Evolutionary conservation across 2,329 filamentous ascomycete species (phyloP).

Genomic region (Aphanocladium album): DNA sequence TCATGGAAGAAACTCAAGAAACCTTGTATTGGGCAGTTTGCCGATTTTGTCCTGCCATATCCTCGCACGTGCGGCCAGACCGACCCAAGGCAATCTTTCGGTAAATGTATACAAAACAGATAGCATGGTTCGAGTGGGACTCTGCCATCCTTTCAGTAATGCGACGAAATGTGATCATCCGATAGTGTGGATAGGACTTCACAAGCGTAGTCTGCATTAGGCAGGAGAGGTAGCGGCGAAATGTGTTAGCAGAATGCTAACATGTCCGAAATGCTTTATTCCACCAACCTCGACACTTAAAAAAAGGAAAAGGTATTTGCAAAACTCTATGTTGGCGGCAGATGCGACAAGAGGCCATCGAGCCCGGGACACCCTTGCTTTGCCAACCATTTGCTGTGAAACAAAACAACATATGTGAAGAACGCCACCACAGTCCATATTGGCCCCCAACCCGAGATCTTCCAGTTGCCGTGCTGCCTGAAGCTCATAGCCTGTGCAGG

Average conservation of each 20-base stretch:
- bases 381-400: not conserved
- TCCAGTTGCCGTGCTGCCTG: not conserved
- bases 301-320: not conserved
- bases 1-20: too few species aligned
- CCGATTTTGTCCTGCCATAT: too few species aligned
- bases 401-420: not conserved
- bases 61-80: too few species aligned
- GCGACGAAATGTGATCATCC: not conserved
- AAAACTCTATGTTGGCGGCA: too few species aligned
- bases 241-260: not conserved
- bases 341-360: too few species aligned
- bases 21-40: too few species aligned
- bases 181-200: not conserved
- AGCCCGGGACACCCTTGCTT: too few species aligned
- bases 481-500: not conserved
- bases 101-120: not conserved
- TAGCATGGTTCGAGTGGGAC: not conserved
- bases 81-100: too few species aligned
- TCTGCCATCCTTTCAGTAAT: not conserved
- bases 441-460: not conserved
- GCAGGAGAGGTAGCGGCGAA: not conserved
- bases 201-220: slow-evolving; percentile 3
- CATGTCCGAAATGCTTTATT: not conserved
- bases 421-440: not conserved
- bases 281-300: not conserved